A percentile compares a stretch with the other conserved stretches of the same genome.
Conservation (phyloP, 1,284 basidiomycete species). For the Trichosporon sp. region DNA sequence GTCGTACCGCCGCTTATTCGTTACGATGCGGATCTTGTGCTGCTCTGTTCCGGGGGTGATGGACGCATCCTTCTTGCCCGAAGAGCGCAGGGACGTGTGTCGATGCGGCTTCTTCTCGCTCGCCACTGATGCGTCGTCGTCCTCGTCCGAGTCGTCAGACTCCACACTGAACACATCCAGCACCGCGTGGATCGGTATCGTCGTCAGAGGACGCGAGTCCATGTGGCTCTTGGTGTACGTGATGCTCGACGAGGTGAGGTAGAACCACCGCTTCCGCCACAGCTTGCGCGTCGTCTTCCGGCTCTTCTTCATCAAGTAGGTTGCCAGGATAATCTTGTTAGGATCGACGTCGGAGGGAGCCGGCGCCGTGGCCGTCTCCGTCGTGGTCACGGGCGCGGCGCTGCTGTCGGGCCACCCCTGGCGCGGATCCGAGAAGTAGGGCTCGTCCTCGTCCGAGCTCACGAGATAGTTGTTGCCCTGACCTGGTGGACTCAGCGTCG, state of each 20-base stretch:
- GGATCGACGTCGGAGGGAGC: constrained; percentile 49
- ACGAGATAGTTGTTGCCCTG: constrained; percentile 6
- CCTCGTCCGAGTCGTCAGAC: constrained; percentile 19
- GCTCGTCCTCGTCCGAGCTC: constrained; percentile 31
- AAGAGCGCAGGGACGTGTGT: not conserved
- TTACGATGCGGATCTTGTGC: constrained; percentile 91
- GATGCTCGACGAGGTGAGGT: constrained; percentile 71
- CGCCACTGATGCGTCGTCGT: constrained; percentile 4
- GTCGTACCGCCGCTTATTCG: constrained; percentile 80
- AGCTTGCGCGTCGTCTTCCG: constrained; percentile 85
- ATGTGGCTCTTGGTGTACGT: constrained; percentile 83
- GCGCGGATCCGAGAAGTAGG: constrained; percentile 30
- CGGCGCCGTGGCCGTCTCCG: not conserved
- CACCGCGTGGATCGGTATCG: constrained; percentile 77
- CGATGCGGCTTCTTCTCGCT: not conserved
- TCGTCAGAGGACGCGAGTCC: constrained; percentile 79
- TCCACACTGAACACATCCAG: constrained; percentile 77
- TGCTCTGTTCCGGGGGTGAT: constrained; percentile 24
- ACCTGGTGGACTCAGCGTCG: constrained; percentile 11
- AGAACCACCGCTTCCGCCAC: constrained; percentile 94
- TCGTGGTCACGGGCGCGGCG: not conserved
- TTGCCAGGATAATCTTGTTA: constrained; percentile 72
- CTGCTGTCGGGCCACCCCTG: constrained; percentile 17
- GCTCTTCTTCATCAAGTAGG: constrained; percentile 82
- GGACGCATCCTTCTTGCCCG: not conserved